A percentile compares a stretch with the other conserved stretches of the same genome.
Conservation (phyloP, 2,329 filamentous ascomycete species). For the Xylaria sp. region DNA sequence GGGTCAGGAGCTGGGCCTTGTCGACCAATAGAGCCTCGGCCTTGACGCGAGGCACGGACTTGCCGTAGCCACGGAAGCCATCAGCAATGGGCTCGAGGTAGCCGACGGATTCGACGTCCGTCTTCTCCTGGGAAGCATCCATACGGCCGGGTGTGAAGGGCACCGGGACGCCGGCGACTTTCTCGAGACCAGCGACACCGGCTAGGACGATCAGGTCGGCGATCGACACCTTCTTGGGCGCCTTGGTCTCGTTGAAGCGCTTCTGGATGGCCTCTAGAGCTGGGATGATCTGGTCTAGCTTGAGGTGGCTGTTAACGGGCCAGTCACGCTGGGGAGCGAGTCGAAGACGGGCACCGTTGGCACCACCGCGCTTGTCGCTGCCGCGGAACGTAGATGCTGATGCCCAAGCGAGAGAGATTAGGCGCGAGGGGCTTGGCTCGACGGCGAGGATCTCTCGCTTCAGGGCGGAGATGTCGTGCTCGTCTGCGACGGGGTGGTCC, state of each 20-base stretch:
- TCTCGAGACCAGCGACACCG: conserved; percentile 66
- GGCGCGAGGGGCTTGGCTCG: conserved; percentile 54
- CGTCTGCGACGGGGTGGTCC: conserved; percentile 53
- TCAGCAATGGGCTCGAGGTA: conserved; percentile 66
- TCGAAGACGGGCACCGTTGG: conserved; percentile 73
- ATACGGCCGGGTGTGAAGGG: conserved; percentile 69
- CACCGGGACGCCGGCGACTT: conserved; percentile 60
- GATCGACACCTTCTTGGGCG: conserved; percentile 68
- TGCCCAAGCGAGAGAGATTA: conserved; percentile 63
- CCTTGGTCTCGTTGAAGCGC: conserved; percentile 56
- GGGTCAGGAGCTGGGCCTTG: conserved; percentile 63
- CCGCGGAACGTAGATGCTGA: conserved; percentile 68
- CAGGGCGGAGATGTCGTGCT: conserved; percentile 57
- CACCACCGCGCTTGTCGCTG: conserved; percentile 75
- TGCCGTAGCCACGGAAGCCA: conserved; percentile 75
- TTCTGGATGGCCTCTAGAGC: conserved; percentile 61
- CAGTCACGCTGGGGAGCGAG: conserved; percentile 67
- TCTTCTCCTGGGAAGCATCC: conserved; percentile 67
- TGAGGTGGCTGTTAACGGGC: conserved; percentile 67
- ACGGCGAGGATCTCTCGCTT: conserved; percentile 63
- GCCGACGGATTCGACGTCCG: conserved; percentile 58
- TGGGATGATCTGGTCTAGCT: conserved; percentile 56
- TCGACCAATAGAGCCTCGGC: conserved; percentile 69
- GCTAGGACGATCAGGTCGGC: conserved; percentile 73
- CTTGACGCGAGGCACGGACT: conserved; percentile 53